Evolutionary conservation across 192 early-diverging fungal species (phyloP).

Genomic region (Thamnidium elegans): DNA sequence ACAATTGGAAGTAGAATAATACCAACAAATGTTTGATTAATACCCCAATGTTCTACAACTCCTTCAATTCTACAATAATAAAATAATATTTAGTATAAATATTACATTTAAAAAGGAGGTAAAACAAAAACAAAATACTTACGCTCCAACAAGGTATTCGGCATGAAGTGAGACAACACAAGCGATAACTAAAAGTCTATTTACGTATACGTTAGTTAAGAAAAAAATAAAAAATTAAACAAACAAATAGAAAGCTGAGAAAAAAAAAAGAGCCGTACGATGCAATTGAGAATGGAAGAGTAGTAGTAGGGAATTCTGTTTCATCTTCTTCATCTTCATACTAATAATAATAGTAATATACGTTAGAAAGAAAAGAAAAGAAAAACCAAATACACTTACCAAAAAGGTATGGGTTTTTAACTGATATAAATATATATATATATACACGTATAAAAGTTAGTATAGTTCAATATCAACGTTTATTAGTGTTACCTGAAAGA

Average conservation of each 20-base stretch:
- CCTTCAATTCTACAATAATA: slow-evolving; percentile 55
- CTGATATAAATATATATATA: too few species aligned
- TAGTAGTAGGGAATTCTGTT: slow-evolving; percentile 58
- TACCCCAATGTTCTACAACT: slow-evolving; percentile 59
- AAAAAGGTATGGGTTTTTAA: slow-evolving; percentile 80
- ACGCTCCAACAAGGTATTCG: slow-evolving; percentile 77
- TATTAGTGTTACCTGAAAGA: slow-evolving; percentile 63
- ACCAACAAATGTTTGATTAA: slow-evolving; percentile 86
- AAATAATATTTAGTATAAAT: neutral
- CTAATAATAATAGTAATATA: slow-evolving; percentile 22
- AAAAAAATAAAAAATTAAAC: neutral
- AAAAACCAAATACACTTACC: slow-evolving; percentile 25
- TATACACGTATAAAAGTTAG: neutral
- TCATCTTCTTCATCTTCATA: slow-evolving; percentile 45
- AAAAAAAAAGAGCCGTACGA: slow-evolving; percentile 28
- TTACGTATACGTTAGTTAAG: neutral
- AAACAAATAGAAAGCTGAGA: neutral
- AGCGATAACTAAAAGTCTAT: slow-evolving; percentile 58
- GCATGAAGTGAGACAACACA: slow-evolving; percentile 74
- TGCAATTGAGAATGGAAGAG: slow-evolving; percentile 52
- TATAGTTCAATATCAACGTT: neutral
- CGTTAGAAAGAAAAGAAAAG: neutral
- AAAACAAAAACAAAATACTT: slow-evolving; percentile 26
- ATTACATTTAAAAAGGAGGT: neutral
- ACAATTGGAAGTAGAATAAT: slow-evolving; percentile 90